A percentile compares a stretch with the other conserved stretches of the same genome.
These are phyloP conservation scores for Pseudogymnoascus sp. DNA, from an alignment of 2,329 filamentous ascomycete species.

Conservation along the genomic window DNA sequence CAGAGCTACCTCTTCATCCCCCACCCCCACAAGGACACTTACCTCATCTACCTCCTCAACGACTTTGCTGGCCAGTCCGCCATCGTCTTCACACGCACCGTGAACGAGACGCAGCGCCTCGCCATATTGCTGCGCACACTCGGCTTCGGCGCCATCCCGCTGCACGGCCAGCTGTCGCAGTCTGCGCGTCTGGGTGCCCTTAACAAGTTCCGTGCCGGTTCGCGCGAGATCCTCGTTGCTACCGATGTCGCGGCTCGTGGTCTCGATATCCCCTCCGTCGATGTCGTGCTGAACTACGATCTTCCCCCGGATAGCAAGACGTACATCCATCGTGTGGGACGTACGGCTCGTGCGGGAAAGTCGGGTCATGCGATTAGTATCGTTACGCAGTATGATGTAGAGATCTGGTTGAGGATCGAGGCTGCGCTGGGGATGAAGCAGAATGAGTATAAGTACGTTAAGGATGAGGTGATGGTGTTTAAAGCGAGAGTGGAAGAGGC, in stretches of 20 bases:
- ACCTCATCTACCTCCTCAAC: conserved; percentile 78
- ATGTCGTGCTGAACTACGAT: conserved; percentile 80
- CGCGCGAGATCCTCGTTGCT: conserved; percentile 79
- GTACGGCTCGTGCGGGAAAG: conserved; percentile 80
- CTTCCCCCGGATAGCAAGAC: conserved; percentile 80
- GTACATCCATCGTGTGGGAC: conserved; percentile 82
- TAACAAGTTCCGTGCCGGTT: conserved; percentile 76
- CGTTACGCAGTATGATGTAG: conserved; percentile 81
- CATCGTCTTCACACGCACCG: conserved; percentile 88
- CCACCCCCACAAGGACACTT: conserved; percentile 79
- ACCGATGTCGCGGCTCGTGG: conserved; percentile 92
- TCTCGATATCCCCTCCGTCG: conserved; percentile 87
- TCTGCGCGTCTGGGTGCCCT: conserved; percentile 78
- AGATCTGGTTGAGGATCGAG: conserved; percentile 75
- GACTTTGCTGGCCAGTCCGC: conserved; percentile 78
- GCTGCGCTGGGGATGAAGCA: conserved; percentile 72
- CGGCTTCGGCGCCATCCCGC: conserved; percentile 81
- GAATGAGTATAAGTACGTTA: conserved; percentile 57
- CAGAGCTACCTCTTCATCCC: conserved; percentile 85
- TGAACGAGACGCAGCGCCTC: conserved; percentile 81
- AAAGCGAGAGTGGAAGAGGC: conserved; percentile 72
- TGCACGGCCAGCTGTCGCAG: conserved; percentile 89
- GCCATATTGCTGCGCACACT: conserved; percentile 75
- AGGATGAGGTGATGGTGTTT: conserved; percentile 81
- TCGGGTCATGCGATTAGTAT: conserved; percentile 72